These are phyloP conservation scores for Pseudogymnoascus sp. DNA, from an alignment of 2,329 filamentous ascomycete genomes.

Conservation along the genomic window DNA sequence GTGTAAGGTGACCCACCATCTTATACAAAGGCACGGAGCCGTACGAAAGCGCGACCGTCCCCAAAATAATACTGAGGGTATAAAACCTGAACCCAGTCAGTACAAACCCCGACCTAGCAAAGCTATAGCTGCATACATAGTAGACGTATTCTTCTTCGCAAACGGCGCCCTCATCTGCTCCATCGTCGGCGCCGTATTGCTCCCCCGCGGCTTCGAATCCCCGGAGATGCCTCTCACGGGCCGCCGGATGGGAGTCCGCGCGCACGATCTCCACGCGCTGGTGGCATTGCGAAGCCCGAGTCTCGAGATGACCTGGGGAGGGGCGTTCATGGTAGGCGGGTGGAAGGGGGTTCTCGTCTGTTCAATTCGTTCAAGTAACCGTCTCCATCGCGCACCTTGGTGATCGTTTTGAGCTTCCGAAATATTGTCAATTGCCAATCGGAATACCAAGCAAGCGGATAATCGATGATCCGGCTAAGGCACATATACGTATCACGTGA, in stretches of 20 bases:
- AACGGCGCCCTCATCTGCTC: slow-evolving; percentile 58
- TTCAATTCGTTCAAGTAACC: slow-evolving; percentile 7
- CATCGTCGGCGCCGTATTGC: slow-evolving; percentile 45
- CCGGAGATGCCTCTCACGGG: slow-evolving; percentile 1
- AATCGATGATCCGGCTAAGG: background rate
- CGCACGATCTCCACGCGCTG: background rate
- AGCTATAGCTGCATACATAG: slow-evolving; percentile 40
- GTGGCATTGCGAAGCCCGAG: background rate
- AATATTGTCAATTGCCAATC: background rate
- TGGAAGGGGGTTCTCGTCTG: background rate
- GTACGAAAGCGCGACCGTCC: slow-evolving; percentile 73
- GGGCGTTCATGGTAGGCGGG: background rate
- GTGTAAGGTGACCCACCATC: slow-evolving; percentile 49
- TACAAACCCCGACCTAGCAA: background rate
- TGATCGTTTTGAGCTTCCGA: background rate
- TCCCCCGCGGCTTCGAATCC: background rate
- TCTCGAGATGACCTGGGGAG: background rate
- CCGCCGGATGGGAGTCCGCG: slow-evolving; percentile 5
- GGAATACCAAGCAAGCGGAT: background rate
- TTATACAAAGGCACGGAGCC: slow-evolving; percentile 83
- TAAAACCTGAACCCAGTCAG: slow-evolving; percentile 52
- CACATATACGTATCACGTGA: background rate
- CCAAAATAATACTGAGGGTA: slow-evolving; percentile 67
- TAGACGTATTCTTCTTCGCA: slow-evolving; percentile 60
- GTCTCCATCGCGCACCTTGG: slow-evolving; percentile 7